Evolutionary conservation across 768 basidiomycete genomes (phyloP).

Genomic region (Sistotremastrum niveocremeum): DNA sequence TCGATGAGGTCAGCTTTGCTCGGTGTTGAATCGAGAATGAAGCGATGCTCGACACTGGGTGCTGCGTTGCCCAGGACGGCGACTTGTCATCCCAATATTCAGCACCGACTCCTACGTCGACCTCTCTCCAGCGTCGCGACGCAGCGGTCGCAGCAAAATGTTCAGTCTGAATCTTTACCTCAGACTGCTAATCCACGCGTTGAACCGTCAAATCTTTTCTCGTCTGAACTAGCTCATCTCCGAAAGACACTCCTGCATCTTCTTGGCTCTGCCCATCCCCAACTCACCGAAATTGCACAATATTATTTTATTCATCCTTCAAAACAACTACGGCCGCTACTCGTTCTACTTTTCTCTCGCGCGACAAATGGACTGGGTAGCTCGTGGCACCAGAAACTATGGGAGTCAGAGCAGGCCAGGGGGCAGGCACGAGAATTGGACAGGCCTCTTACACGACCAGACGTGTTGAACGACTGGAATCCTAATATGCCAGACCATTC

Average conservation of each 20-base stretch:
- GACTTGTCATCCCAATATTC: no score
- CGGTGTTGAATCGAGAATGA: no score
- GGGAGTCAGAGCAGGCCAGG: conserved; percentile 46
- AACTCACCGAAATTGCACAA: conserved; percentile 74
- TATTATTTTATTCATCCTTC: conserved; percentile 87
- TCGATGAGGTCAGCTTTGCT: no score
- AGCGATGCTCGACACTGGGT: no score
- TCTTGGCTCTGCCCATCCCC: conserved; percentile 81
- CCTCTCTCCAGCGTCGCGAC: no score
- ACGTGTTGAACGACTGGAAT: conserved; percentile 86
- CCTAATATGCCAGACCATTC: conserved; percentile 73
- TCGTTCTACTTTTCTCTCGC: conserved; percentile 80
- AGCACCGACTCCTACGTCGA: no score
- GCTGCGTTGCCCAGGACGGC: no score
- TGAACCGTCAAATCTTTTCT: conserved; percentile 61
- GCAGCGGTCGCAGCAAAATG: no score
- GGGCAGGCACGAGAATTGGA: conserved; percentile 53
- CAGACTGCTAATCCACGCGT: conserved; percentile 13
- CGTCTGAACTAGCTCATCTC: conserved; percentile 57
- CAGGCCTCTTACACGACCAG: conserved; percentile 61
- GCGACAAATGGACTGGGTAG: conserved; percentile 85
- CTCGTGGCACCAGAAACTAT: conserved; percentile 44
- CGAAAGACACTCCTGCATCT: conserved; percentile 61
- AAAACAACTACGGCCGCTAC: conserved; percentile 79
- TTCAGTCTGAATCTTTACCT: background rate